These are phyloP conservation scores for Mycena citricolor DNA, from an alignment of 1,284 basidiomycete species.

Conservation along the genomic window DNA sequence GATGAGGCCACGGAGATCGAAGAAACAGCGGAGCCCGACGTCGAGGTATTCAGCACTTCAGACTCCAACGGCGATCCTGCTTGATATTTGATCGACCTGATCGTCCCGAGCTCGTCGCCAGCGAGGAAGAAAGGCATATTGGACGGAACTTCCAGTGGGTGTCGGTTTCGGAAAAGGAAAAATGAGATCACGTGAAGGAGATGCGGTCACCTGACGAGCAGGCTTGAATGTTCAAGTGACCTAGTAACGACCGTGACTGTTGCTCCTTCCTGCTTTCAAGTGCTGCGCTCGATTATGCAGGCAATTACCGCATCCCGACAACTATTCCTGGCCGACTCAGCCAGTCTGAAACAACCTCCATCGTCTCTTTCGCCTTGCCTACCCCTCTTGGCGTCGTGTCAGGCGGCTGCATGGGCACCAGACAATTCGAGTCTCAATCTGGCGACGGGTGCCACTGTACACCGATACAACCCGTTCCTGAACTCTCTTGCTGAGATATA, in stretches of 20 bases:
- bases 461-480: slow-evolving; percentile 51
- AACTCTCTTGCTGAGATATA: slow-evolving; percentile 44
- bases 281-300: slow-evolving; percentile 48
- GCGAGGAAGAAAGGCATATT: slow-evolving; percentile 65
- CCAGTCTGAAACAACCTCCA: slow-evolving; percentile 44
- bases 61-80: slow-evolving; percentile 19
- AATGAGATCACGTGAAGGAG: slow-evolving; percentile 1
- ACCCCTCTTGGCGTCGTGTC: slow-evolving; percentile 40
- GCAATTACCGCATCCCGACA: slow-evolving; percentile 43
- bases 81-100: slow-evolving; percentile 58
- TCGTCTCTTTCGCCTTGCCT: slow-evolving; percentile 39
- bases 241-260: background rate
- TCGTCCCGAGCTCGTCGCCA: slow-evolving; percentile 72
- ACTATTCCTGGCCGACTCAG: slow-evolving; percentile 47
- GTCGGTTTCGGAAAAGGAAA: background rate
- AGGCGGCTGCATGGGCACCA: slow-evolving; percentile 50
- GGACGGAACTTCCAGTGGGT: slow-evolving; percentile 6
- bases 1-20: slow-evolving; percentile 17
- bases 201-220: background rate
- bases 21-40: slow-evolving; percentile 7
- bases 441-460: slow-evolving; percentile 44
- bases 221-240: background rate
- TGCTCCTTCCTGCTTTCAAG: no score
- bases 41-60: slow-evolving; percentile 14
- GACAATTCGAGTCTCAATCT: slow-evolving; percentile 57